Base-by-base conservation (phyloP, 306 rosid species). In the Luffa aegyptiaca region DNA sequence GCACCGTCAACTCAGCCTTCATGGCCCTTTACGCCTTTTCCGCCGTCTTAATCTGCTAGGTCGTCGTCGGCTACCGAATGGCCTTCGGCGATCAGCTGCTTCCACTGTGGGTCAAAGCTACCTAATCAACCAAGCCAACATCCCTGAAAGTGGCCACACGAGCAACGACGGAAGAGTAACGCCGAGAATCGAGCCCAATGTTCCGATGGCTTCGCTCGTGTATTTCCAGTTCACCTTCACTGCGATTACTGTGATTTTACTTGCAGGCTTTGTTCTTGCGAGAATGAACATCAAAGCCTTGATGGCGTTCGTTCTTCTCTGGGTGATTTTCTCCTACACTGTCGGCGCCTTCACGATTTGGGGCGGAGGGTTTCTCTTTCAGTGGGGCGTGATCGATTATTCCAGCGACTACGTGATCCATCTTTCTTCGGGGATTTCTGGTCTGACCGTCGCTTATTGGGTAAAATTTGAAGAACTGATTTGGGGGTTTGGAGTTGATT, bases 1-100 rank as follows among this genome's bases (percentile, higher is more conserved):
- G n/a, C n/a, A n/a, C 98, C 0, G 97, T 93, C 8, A 93, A 93
- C 48, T 93, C 97, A 1, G 93, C 98, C 14, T 93, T 92, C 88
- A 93, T 93, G 98, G 98, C 97, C 0, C 97, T 93, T 68, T 93
- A 92, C 58, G 98, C 98, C 76, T 93, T 91, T 69, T 92, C 98
- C 37, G 97, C 97, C 0, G 93, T 89, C 62, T 87, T 93, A 31
- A 86, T 93, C 35, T 93, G 98, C 46, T 93, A 96, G 97, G 98
- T 93, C 0, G 87, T 93, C 10, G 51, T 93, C 57, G 77, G 89
- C 58, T 93, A 86, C 82, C 84, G 97, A 0, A 89, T 93, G 96
- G 98, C 98, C 42, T 92, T 93, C 21, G 98, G 97, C 0, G 96
- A 92, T 1, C 2, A 92, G 20, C 90, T 93, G 31, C 68, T 93